Evolutionary conservation across 2,329 filamentous ascomycete species (phyloP).

Genomic region (Fusarium sp.): DNA sequence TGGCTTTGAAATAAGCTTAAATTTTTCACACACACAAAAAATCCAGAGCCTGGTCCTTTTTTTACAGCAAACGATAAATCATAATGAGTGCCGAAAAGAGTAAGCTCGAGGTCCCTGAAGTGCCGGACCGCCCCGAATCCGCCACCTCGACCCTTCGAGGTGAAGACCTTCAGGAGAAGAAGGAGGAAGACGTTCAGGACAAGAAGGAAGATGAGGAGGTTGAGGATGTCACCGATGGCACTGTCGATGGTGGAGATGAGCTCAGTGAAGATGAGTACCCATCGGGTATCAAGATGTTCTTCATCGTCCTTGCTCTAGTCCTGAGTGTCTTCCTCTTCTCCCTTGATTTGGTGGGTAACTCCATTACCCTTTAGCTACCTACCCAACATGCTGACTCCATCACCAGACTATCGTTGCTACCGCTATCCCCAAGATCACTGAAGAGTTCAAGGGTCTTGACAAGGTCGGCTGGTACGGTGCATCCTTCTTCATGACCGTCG

Average conservation of each 20-base stretch:
- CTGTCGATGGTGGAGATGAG: conserved; percentile 30
- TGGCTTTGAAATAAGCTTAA: conserved; percentile 27
- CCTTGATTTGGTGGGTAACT: conserved; percentile 54
- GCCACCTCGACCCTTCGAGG: conserved; percentile 44
- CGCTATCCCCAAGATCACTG: conserved; percentile 64
- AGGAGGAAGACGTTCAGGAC: conserved; percentile 40
- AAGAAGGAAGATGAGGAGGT: conserved; percentile 41
- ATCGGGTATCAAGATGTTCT: conserved; percentile 49
- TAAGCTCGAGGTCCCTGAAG: conserved; percentile 39
- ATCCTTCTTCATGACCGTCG: conserved; percentile 60
- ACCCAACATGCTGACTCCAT: conserved; percentile 4
- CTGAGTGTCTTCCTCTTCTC: conserved; percentile 59
- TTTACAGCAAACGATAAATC: neutral
- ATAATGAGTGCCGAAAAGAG: conserved; percentile 27
- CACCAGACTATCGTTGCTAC: conserved; percentile 63
- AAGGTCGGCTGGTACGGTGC: conserved; percentile 68
- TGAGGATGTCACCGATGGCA: conserved; percentile 36
- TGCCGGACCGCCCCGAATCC: conserved; percentile 40
- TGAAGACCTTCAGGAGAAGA: conserved; percentile 44
- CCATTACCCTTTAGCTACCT: neutral
- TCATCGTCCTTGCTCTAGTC: conserved; percentile 57
- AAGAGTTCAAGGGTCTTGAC: conserved; percentile 59
- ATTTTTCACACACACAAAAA: neutral
- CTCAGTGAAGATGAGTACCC: conserved; percentile 51
- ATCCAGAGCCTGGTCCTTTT: neutral